Conservation (phyloP, 1,284 basidiomycete genomes). For the Cystobasidium slooffiae region DNA sequence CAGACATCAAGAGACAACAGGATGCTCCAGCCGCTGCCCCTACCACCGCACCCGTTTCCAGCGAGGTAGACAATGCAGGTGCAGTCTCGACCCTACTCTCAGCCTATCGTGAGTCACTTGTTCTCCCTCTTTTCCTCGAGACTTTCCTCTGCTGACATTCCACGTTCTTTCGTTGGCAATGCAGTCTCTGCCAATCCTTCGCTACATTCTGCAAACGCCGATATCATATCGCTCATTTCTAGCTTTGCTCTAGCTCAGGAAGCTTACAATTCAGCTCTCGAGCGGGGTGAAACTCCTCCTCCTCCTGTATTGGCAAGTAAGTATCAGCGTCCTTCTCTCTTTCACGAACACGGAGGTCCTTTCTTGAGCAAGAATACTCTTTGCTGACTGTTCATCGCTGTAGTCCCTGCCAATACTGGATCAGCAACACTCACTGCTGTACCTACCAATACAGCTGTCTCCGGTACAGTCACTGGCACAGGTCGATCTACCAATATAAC, state of each 20-base stretch:
- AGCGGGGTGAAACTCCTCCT: slow-evolving; percentile 28
- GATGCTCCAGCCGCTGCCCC: neutral
- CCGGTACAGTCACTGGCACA: neutral
- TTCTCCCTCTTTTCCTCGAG: too few species aligned
- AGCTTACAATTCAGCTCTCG: slow-evolving; percentile 29
- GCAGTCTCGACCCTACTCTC: slow-evolving; percentile 15
- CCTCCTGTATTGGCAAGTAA: slow-evolving; percentile 22
- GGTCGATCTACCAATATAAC: neutral
- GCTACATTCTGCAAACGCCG: slow-evolving; percentile 23
- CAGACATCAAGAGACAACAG: slow-evolving; percentile 21
- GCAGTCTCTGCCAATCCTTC: slow-evolving; percentile 26
- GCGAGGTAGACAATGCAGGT: slow-evolving; percentile 2
- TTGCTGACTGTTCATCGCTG: neutral
- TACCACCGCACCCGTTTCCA: neutral
- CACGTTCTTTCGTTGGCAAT: too few species aligned
- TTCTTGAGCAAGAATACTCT: too few species aligned
- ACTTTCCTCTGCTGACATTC: too few species aligned
- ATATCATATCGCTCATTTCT: slow-evolving; percentile 17
- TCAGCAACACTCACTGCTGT: neutral
- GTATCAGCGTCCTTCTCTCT: too few species aligned
- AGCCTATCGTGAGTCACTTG: slow-evolving; percentile 3
- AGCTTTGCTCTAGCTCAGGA: slow-evolving; percentile 28
- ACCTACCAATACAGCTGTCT: neutral
- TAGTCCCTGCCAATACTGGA: slow-evolving; percentile 13
- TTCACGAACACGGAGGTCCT: too few species aligned